Base-by-base conservation (phyloP, 2,329 filamentous ascomycete genomes). In the Calonectria fujianensis region DNA sequence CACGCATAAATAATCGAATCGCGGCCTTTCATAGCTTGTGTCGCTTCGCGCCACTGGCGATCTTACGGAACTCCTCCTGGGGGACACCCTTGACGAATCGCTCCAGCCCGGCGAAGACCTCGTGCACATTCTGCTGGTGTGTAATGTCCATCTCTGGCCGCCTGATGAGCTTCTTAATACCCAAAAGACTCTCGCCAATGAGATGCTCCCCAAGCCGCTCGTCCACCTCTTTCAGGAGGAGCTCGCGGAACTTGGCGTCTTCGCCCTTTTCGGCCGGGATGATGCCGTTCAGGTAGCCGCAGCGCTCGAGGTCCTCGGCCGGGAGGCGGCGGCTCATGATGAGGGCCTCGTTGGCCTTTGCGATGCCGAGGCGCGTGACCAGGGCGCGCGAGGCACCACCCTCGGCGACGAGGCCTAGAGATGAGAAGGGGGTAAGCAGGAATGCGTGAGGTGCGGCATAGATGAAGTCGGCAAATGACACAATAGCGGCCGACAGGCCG, bases 401-500 rank as follows among this genome's bases (percentile, higher is more conserved):
- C 87, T 98, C 97, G 70, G 96, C 91, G 0, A 98, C 96, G 1
- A 99, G 91, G 1, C 97, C 96, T 1, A 98, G 90, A 1, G 94
- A 96, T 6, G 93, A 94, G 86, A 98, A 98, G 5, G 97, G 97
- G 1, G 96, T 98, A 32, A 98, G 92, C 32, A 98, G 89, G 86
- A 95, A 99, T 37, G 96, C 88, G 79, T 94, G 90, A 0, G 96
- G 96, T 0, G 94, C 90, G 82, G 91, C 93, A 89, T 98, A 98
- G 84, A 98, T 91, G 88, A 98, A 98, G 88, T 98, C 97, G 31
- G 94, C 94, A 84, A 95, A 94, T 35, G 93, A 93, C 73, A 95
- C 88, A 0, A 98, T 86, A 0, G 96, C 96, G 0, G 96, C 97
- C 2, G 94, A 94, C 39, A 98, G 93, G 8, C 97, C 97, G 69